These are phyloP conservation scores for Ochetophila trinervis DNA, from an alignment of 306 rosid species.

Conservation along the genomic window DNA sequence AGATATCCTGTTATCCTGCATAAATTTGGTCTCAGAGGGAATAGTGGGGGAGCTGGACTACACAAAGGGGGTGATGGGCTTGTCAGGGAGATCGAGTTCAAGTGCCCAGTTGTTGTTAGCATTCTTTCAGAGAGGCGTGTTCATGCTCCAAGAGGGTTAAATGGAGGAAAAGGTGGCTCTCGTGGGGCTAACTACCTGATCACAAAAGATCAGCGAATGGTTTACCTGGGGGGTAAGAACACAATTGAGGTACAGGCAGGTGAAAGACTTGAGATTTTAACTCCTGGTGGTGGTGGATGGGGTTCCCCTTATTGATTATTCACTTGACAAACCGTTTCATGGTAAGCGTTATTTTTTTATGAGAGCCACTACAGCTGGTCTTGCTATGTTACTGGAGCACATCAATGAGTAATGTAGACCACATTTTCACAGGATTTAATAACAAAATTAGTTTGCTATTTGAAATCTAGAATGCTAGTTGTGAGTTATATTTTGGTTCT, in stretches of 20 bases:
- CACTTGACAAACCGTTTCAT: not conserved
- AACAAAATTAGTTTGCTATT: no score
- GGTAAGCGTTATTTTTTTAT: not conserved
- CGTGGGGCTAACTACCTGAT: slow-evolving; percentile 75
- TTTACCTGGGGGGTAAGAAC: slow-evolving; percentile 88
- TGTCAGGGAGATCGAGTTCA: slow-evolving; percentile 82
- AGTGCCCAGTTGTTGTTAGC: slow-evolving; percentile 62
- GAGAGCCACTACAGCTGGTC: not conserved
- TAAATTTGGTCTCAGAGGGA: slow-evolving; percentile 66
- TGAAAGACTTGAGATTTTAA: slow-evolving; percentile 75
- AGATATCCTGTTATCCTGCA: slow-evolving; percentile 81
- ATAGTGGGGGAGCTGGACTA: slow-evolving; percentile 77
- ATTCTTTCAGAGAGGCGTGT: slow-evolving; percentile 95
- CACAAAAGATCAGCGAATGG: slow-evolving; percentile 58
- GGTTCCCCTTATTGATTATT: slow-evolving; percentile 45
- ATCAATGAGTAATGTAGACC: no score
- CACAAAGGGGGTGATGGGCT: slow-evolving; percentile 89
- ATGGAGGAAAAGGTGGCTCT: slow-evolving; percentile 75
- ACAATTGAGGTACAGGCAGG: slow-evolving; percentile 64
- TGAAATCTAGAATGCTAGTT: no score
- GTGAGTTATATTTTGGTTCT: no score
- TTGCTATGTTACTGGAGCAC: not conserved
- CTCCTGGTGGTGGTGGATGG: slow-evolving; percentile 98
- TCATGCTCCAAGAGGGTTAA: slow-evolving; percentile 82
- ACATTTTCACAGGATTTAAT: no score